A percentile compares a stretch with the other conserved stretches of the same genome.
Evolutionary conservation across 352 stramenopile species (phyloP).

Genomic region (Pythium plurisporium): DNA sequence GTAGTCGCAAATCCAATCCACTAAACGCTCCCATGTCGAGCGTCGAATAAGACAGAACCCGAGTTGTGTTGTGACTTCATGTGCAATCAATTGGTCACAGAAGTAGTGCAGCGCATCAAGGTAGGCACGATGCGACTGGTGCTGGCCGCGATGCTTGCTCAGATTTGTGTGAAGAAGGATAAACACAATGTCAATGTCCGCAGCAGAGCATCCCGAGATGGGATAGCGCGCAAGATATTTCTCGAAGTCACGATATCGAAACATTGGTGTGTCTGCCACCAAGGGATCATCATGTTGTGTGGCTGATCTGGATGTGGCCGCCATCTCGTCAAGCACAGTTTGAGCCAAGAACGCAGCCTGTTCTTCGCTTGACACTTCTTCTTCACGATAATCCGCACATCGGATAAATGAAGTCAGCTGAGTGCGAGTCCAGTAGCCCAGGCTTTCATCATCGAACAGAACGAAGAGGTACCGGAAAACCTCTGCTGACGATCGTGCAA

Average conservation of each 20-base stretch:
- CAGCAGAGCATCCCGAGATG: conserved; percentile 1
- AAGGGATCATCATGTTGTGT: background rate
- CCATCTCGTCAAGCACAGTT: conserved; percentile 9
- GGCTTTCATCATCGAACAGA: conserved; percentile 34
- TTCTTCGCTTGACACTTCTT: background rate
- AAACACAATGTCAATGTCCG: conserved; percentile 19
- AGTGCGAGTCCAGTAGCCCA: conserved; percentile 20
- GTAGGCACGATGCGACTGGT: conserved; percentile 7
- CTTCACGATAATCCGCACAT: conserved; percentile 1
- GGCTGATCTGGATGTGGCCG: background rate
- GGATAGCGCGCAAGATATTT: conserved; percentile 10
- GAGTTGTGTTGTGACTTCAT: background rate
- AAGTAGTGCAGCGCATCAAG: conserved; percentile 1
- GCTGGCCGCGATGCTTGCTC: background rate
- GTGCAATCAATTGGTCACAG: conserved; percentile 9
- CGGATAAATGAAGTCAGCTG: conserved; percentile 23
- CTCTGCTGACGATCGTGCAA: conserved; percentile 20
- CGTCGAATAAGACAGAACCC: conserved; percentile 3
- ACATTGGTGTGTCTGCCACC: background rate
- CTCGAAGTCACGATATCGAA: conserved; percentile 20
- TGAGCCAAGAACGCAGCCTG: conserved; percentile 13
- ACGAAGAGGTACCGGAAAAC: conserved; percentile 39
- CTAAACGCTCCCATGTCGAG: conserved; percentile 6
- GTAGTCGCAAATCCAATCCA: conserved; percentile 21
- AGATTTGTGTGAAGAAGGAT: conserved; percentile 14